Evolutionary conservation across 768 basidiomycete species (phyloP).

Genomic region (Dacryopinax spathularia): DNA sequence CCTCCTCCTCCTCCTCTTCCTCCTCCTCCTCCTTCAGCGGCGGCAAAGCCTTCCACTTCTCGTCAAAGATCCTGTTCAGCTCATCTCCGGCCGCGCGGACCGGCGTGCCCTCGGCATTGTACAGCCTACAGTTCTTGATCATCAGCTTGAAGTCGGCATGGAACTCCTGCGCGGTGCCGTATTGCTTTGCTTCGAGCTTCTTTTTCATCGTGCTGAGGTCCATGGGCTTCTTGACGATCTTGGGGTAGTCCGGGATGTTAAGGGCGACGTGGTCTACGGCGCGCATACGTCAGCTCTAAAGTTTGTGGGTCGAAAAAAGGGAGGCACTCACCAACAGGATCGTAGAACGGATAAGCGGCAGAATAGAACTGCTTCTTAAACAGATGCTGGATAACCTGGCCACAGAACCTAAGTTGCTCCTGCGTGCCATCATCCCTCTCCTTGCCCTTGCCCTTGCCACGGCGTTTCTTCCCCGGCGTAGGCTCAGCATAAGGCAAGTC

Average conservation of each 20-base stretch:
- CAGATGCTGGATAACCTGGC: conserved; percentile 58
- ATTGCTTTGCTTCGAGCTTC: conserved; percentile 68
- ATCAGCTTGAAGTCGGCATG: conserved; percentile 86
- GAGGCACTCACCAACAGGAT: conserved; percentile 72
- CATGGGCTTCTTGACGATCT: conserved; percentile 88
- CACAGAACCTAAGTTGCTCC: conserved; percentile 77
- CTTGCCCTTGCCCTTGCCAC: conserved; percentile 42
- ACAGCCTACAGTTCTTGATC: conserved; percentile 84
- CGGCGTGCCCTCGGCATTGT: conserved; percentile 77
- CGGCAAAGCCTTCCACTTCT: conserved; percentile 77
- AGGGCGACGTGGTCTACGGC: conserved; percentile 63
- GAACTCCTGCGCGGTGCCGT: conserved; percentile 64
- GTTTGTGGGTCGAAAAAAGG: neutral
- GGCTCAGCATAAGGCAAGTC: conserved; percentile 71
- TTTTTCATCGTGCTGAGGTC: conserved; percentile 78
- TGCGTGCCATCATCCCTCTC: conserved; percentile 51
- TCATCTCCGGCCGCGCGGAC: conserved; percentile 79
- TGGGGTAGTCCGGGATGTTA: conserved; percentile 71
- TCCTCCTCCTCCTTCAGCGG: conserved; percentile 27
- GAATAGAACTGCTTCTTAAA: conserved; percentile 61
- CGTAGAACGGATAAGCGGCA: conserved; percentile 73
- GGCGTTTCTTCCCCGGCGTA: conserved; percentile 33
- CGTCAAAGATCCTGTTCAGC: conserved; percentile 76
- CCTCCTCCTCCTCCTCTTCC: conserved; percentile 47
- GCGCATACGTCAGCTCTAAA: conserved; percentile 4